phyloP scores from a whole-genome alignment of 2,329 filamentous ascomycete genomes.

The Epichloe coenophiala region DNA sequence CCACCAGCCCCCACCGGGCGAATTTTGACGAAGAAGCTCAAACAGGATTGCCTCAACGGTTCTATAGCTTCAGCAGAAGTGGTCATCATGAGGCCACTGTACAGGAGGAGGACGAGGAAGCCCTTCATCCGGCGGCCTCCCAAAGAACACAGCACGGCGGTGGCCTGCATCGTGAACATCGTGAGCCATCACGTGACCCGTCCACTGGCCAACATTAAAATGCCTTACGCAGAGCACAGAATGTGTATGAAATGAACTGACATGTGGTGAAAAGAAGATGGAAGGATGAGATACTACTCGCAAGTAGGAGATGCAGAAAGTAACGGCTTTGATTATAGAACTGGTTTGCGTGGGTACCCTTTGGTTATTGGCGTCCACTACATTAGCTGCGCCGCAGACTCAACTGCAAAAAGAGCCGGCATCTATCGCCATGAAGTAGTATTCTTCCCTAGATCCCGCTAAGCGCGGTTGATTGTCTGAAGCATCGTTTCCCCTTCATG shows the following conservation, averaged over 20 bases:
- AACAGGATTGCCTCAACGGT: constrained; percentile 19
- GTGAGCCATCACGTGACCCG: constrained; percentile 5
- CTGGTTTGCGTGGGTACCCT: not conserved
- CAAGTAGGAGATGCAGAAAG: not conserved
- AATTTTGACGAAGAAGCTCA: constrained; percentile 32
- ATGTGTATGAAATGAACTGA: not conserved
- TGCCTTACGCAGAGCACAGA: not conserved
- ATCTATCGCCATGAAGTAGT: not conserved
- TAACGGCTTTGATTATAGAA: not conserved
- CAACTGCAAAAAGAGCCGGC: not conserved
- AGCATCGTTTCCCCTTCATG: too few species aligned
- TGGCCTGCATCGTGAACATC: not conserved
- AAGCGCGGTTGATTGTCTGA: too few species aligned
- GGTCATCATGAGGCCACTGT: not conserved
- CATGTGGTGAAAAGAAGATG: not conserved
- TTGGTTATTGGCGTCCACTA: not conserved
- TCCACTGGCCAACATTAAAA: constrained; percentile 7
- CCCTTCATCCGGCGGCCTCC: constrained; percentile 6
- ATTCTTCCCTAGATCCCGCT: not conserved
- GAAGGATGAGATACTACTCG: not conserved
- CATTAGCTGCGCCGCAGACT: not conserved
- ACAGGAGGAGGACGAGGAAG: constrained; percentile 8
- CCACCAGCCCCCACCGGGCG: constrained; percentile 19
- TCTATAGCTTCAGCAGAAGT: constrained; percentile 17
- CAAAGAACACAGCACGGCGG: constrained; percentile 1